Percentiles rank a stretch among this genome's conserved stretches.
Conservation (phyloP, 805 yeast species). For the Metschnikowia similis region DNA sequence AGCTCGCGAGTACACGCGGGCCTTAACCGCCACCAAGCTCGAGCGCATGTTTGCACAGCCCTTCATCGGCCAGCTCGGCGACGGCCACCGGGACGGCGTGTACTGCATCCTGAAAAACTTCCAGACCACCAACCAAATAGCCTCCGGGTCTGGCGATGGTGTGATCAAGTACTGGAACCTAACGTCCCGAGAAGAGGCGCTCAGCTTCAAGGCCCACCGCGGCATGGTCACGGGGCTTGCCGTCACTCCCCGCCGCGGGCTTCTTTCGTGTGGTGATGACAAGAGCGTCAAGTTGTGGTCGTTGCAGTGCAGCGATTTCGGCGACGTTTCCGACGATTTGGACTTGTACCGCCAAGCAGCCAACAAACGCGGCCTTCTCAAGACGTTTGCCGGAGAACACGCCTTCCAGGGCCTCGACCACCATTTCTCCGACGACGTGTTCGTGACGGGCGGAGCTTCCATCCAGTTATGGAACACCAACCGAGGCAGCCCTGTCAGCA, state of each 20-base stretch:
- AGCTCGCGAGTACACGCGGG: constrained; percentile 93
- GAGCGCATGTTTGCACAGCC: constrained; percentile 98
- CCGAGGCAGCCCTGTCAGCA: constrained; percentile 70
- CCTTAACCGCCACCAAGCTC: constrained; percentile 89
- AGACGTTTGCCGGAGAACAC: constrained; percentile 79
- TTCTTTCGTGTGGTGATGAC: constrained; percentile 88
- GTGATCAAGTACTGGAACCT: constrained; percentile 91
- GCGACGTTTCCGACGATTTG: constrained; percentile 28
- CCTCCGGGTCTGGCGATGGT: constrained; percentile 96
- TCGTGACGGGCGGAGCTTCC: constrained; percentile 89
- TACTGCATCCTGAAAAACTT: constrained; percentile 81
- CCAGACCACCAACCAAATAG: constrained; percentile 63
- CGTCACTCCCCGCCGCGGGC: constrained; percentile 57
- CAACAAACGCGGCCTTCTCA: constrained; percentile 53
- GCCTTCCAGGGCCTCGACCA: constrained; percentile 85
- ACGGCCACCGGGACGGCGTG: constrained; percentile 93
- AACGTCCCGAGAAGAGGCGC: constrained; percentile 68
- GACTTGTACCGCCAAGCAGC: constrained; percentile 23
- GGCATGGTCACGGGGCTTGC: constrained; percentile 82
- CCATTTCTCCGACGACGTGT: constrained; percentile 65
- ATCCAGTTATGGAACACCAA: constrained; percentile 90
- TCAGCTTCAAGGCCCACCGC: constrained; percentile 81
- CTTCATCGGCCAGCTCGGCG: constrained; percentile 89
- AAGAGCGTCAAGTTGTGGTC: constrained; percentile 89
- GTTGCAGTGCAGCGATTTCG: constrained; percentile 53